A percentile compares a stretch with the other conserved stretches of the same genome.
phyloP scores from a whole-genome alignment of 2,329 filamentous ascomycete genomes.

The Claviceps fusiformis region DNA sequence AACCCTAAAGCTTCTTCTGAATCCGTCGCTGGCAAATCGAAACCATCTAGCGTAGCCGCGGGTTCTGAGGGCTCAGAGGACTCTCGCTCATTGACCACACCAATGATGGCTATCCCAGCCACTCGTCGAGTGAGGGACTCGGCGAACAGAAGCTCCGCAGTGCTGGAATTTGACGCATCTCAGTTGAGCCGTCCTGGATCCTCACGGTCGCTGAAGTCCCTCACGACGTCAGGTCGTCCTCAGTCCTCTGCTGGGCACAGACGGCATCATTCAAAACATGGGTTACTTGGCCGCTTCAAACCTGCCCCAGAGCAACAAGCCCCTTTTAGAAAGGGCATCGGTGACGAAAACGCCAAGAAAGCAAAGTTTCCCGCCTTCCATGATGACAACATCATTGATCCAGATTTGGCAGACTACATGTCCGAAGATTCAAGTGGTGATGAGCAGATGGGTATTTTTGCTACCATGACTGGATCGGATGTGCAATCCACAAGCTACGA shows the following conservation, averaged over 20 bases:
- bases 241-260: conserved; percentile 65
- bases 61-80: conserved; percentile 30
- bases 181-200: conserved; percentile 84
- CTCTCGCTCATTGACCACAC: conserved; percentile 44
- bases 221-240: conserved; percentile 52
- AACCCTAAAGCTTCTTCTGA: conserved; percentile 6
- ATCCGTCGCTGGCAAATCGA: conserved; percentile 4
- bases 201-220: conserved; percentile 72
- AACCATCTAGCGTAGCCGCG: conserved; percentile 20
- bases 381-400: conserved; percentile 96
- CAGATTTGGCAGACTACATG: conserved; percentile 87
- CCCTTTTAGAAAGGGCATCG: conserved; percentile 66
- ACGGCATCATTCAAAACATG: conserved; percentile 77
- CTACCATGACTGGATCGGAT: conserved; percentile 54
- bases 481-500: conserved; percentile 54
- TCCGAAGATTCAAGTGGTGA: conserved; percentile 92
- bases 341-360: conserved; percentile 51
- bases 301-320: conserved; percentile 60
- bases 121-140: conserved; percentile 57
- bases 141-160: conserved; percentile 63
- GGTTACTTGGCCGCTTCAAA: conserved; percentile 65
- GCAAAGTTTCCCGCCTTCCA: conserved; percentile 80
- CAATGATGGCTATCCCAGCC: conserved; percentile 58
- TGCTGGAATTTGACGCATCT: conserved; percentile 79
- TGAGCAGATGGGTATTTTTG: conserved; percentile 79